Percentiles rank a stretch among this genome's conserved stretches.
These are phyloP conservation scores for Mycosphaerella sp. DNA, from an alignment of 2,329 filamentous ascomycete species.

Conservation along the genomic window DNA sequence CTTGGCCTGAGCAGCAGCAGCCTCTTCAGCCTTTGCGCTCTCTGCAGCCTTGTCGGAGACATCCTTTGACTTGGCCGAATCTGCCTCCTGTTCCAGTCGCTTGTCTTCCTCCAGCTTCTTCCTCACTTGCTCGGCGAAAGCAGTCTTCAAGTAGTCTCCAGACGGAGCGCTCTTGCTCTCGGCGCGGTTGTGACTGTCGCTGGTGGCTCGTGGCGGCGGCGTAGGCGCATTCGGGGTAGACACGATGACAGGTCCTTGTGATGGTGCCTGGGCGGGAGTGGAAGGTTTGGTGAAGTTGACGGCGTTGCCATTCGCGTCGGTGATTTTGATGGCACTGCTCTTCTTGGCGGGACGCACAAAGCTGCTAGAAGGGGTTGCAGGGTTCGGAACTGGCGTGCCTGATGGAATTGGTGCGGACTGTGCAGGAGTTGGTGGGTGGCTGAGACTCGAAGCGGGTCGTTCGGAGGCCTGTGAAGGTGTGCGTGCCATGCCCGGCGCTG, in stretches of 20 bases:
- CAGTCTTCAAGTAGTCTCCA: slow-evolving; percentile 45
- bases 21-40: slow-evolving; percentile 29
- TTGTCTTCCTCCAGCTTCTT: slow-evolving; percentile 40
- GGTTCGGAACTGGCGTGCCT: slow-evolving; percentile 14
- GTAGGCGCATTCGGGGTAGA: slow-evolving; percentile 69
- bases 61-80: slow-evolving; percentile 49
- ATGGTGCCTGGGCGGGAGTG: slow-evolving; percentile 50
- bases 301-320: slow-evolving; percentile 71
- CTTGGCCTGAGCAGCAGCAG: slow-evolving; percentile 37
- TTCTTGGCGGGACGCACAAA: slow-evolving; percentile 61
- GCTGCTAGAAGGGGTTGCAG: slow-evolving; percentile 38
- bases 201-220: slow-evolving; percentile 65
- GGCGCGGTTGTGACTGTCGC: slow-evolving; percentile 60
- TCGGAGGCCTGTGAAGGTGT: slow-evolving; percentile 71
- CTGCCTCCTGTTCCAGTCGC: slow-evolving; percentile 42
- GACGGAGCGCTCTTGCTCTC: slow-evolving; percentile 71
- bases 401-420: slow-evolving; percentile 56
- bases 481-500: slow-evolving; percentile 61
- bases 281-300: slow-evolving; percentile 59
- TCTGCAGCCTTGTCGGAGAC: slow-evolving; percentile 46
- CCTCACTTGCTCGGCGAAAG: slow-evolving; percentile 65
- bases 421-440: slow-evolving; percentile 53
- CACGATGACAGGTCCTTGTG: slow-evolving; percentile 58
- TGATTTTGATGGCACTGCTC: slow-evolving; percentile 75
- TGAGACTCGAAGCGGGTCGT: slow-evolving; percentile 54